Evolutionary conservation across 352 stramenopile genomes (phyloP).

Genomic region (Phytopythium boreale): DNA sequence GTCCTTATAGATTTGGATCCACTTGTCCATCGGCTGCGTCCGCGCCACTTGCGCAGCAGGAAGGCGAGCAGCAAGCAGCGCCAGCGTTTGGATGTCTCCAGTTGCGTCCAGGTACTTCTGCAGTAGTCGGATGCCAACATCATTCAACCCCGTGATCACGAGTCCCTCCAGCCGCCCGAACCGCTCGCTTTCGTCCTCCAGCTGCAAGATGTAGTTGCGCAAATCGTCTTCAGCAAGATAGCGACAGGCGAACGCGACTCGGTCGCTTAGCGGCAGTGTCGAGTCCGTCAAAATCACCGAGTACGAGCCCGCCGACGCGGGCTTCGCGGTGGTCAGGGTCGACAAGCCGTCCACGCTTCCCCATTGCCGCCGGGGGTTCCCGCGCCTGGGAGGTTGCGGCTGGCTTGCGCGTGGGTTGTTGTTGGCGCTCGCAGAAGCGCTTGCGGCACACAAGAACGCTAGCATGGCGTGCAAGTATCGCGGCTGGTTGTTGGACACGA

Average conservation of each 20-base stretch:
- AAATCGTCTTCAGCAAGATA: constrained; percentile 88
- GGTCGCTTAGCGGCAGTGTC: constrained; percentile 85
- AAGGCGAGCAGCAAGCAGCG: constrained; percentile 73
- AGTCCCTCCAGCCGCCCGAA: constrained; percentile 89
- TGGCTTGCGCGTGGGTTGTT: constrained; percentile 22
- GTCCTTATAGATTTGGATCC: constrained; percentile 90
- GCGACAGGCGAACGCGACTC: constrained; percentile 90
- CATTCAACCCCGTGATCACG: constrained; percentile 85
- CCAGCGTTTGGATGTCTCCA: constrained; percentile 91
- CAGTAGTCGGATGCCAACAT: constrained; percentile 81
- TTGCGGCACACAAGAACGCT: constrained; percentile 62
- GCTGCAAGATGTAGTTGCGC: constrained; percentile 70
- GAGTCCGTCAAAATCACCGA: constrained; percentile 83
- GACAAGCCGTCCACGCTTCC: constrained; percentile 60
- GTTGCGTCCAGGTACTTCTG: constrained; percentile 90
- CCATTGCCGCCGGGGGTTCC: constrained; percentile 45
- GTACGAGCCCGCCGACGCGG: constrained; percentile 43
- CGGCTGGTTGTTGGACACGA: constrained; percentile 52
- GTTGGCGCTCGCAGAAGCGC: constrained; percentile 26
- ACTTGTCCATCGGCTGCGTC: constrained; percentile 64
- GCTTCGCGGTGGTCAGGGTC: constrained; percentile 24
- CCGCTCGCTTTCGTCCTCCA: constrained; percentile 78
- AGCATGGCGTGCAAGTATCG: constrained; percentile 84
- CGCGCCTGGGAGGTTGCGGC: constrained; percentile 25
- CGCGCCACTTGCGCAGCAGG: constrained; percentile 58